Evolutionary conservation across 176 grass and related monocot species (phyloP).

Genomic region (Leersia perrieri): DNA sequence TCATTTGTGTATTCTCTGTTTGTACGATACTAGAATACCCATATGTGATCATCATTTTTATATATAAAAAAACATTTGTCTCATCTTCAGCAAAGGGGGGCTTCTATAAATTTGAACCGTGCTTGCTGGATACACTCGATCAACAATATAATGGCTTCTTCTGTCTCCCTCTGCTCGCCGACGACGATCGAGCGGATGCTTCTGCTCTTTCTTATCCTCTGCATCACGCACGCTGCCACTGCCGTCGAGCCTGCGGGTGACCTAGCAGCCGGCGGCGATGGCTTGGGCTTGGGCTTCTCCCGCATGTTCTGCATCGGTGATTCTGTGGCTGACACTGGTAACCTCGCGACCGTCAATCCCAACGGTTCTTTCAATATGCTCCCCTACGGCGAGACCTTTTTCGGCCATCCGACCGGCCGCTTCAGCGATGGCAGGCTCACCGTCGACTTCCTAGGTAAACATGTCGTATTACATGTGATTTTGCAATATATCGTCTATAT

Average conservation of each 20-base stretch:
- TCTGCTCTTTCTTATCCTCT: neutral
- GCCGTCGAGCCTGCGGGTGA: neutral
- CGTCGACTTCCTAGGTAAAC: constrained; percentile 53
- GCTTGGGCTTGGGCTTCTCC: constrained; percentile 30
- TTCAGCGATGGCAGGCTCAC: constrained; percentile 50
- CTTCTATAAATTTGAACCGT: too few species aligned
- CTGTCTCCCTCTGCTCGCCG: neutral
- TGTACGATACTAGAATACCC: too few species aligned
- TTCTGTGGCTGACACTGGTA: constrained; percentile 60
- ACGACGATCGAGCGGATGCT: too few species aligned
- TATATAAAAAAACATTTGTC: too few species aligned
- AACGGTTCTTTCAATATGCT: neutral
- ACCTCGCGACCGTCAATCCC: neutral
- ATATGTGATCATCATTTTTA: too few species aligned
- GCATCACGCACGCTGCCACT: neutral
- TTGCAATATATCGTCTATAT: too few species aligned
- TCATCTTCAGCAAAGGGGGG: too few species aligned
- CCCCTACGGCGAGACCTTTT: constrained; percentile 64
- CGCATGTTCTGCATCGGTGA: constrained; percentile 62
- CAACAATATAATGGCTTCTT: neutral
- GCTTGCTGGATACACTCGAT: too few species aligned
- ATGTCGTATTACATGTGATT: too few species aligned
- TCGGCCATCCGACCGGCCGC: constrained; percentile 47
- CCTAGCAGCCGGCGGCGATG: neutral
- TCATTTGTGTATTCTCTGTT: too few species aligned